Conservation (phyloP, 2,329 filamentous ascomycete genomes). For the Trematosphaeria pertusa region DNA sequence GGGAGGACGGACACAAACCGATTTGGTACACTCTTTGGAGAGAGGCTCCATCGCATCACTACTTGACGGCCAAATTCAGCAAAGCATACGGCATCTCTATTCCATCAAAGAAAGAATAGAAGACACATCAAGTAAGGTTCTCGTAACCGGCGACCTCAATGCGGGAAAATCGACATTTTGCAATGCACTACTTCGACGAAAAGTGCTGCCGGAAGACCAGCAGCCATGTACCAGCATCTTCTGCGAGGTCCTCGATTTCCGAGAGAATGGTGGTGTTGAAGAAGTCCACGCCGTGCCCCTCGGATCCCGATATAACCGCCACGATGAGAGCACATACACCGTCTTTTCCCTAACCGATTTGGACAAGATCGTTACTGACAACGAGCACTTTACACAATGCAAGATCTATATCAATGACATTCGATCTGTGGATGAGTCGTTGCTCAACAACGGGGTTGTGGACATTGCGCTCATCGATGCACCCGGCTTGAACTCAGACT, state of each 20-base stretch:
- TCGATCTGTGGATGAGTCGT: constrained; percentile 85
- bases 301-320: constrained; percentile 78
- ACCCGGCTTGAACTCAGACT: constrained; percentile 93
- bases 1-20: constrained; percentile 82
- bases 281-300: constrained; percentile 96
- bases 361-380: constrained; percentile 89
- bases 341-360: constrained; percentile 80
- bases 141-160: constrained; percentile 95
- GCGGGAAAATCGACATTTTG: constrained; percentile 99
- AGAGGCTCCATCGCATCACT: constrained; percentile 89
- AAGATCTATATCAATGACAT: constrained; percentile 96
- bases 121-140: constrained; percentile 94
- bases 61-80: constrained; percentile 90
- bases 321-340: constrained; percentile 93
- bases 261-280: constrained; percentile 88
- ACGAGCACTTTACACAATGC: constrained; percentile 88
- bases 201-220: constrained; percentile 94
- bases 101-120: constrained; percentile 92
- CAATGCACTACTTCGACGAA: constrained; percentile 91
- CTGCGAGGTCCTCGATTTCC: constrained; percentile 92
- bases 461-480: constrained; percentile 98
- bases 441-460: constrained; percentile 96
- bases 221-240: constrained; percentile 99
- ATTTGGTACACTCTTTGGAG: constrained; percentile 92
- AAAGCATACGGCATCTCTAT: constrained; percentile 89